A percentile compares a stretch with the other conserved stretches of the same genome.
phyloP scores from a whole-genome alignment of 495 filamentous ascomycete genomes.

The Poronia punctata region DNA sequence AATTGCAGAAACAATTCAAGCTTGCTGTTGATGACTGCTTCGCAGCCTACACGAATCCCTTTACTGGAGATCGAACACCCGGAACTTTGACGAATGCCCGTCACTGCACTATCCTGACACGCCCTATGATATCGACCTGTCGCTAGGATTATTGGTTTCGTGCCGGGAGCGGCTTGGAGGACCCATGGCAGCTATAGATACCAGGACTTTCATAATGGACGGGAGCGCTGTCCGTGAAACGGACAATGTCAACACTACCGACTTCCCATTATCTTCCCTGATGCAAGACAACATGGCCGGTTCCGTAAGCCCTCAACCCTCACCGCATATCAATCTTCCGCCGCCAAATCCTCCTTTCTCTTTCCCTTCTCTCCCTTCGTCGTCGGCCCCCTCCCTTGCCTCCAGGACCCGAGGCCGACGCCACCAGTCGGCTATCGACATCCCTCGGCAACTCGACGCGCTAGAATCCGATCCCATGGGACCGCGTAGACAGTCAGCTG shows the following conservation, averaged over 20 bases:
- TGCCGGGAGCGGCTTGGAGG: conserved; percentile 44
- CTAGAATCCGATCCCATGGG: conserved; percentile 14
- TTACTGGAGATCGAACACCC: conserved; percentile 5
- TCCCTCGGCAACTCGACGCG: no score
- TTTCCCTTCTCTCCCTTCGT: conserved; percentile 50
- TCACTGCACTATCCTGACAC: not conserved
- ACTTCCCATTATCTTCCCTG: conserved; percentile 12
- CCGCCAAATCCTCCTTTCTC: conserved; percentile 66
- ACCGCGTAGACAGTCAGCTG: conserved; percentile 27
- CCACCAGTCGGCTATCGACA: conserved; percentile 41
- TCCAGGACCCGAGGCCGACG: conserved; percentile 39
- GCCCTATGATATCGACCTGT: conserved; percentile 35
- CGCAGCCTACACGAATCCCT: no score
- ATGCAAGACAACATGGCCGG: conserved; percentile 12
- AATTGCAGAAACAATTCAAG: no score
- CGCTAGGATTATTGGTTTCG: conserved; percentile 32
- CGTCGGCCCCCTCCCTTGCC: conserved; percentile 40
- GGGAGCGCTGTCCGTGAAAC: conserved; percentile 20
- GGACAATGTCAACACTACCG: conserved; percentile 22
- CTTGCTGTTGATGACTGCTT: no score
- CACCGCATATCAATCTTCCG: conserved; percentile 38
- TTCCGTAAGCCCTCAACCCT: conserved; percentile 20
- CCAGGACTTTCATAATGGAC: conserved; percentile 29
- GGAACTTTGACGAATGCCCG: conserved; percentile 6
- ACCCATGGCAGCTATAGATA: conserved; percentile 37